phyloP scores from a whole-genome alignment of 2,329 filamentous ascomycete species.

The Aschersonia sp. region DNA sequence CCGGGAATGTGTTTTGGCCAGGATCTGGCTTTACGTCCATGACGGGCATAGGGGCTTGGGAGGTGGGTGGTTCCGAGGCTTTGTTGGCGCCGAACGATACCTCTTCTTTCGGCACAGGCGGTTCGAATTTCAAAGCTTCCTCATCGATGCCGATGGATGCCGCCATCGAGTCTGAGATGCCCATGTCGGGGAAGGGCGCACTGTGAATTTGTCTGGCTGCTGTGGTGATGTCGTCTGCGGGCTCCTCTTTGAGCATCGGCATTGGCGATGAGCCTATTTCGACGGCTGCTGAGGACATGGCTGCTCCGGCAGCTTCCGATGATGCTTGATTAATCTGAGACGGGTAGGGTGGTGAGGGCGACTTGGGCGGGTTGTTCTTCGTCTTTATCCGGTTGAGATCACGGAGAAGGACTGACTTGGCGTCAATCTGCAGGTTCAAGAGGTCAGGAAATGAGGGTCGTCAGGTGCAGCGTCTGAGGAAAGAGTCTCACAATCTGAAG shows the following conservation, averaged over 20 bases:
- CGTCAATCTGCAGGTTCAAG: conserved; percentile 17
- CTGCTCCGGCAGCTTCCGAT: conserved; percentile 9
- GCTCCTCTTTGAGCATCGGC: conserved; percentile 13
- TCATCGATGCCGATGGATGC: conserved; percentile 9
- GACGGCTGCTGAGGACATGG: conserved; percentile 20
- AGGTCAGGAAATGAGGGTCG: not conserved
- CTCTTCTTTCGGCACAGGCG: not conserved
- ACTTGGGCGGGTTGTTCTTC: conserved; percentile 10
- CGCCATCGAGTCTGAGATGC: conserved; percentile 19
- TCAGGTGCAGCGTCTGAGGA: not conserved
- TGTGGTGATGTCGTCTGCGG: conserved; percentile 17
- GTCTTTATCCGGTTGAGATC: conserved; percentile 31
- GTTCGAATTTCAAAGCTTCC: conserved; percentile 3
- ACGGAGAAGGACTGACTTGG: conserved; percentile 40
- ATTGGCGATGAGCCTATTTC: conserved; percentile 21
- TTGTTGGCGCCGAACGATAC: conserved; percentile 7
- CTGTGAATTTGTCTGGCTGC: conserved; percentile 10
- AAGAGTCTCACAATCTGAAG: conserved; percentile 33
- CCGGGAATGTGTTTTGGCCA: conserved; percentile 9
- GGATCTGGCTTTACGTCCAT: conserved; percentile 12
- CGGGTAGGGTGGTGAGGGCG: conserved; percentile 1
- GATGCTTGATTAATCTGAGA: too few species aligned
- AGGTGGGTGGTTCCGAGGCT: conserved; percentile 10
- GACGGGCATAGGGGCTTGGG: conserved; percentile 13
- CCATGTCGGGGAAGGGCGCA: conserved; percentile 44